These are phyloP conservation scores for Acacia pycnantha DNA, from an alignment of 331 rosid species.

Conservation along the genomic window DNA sequence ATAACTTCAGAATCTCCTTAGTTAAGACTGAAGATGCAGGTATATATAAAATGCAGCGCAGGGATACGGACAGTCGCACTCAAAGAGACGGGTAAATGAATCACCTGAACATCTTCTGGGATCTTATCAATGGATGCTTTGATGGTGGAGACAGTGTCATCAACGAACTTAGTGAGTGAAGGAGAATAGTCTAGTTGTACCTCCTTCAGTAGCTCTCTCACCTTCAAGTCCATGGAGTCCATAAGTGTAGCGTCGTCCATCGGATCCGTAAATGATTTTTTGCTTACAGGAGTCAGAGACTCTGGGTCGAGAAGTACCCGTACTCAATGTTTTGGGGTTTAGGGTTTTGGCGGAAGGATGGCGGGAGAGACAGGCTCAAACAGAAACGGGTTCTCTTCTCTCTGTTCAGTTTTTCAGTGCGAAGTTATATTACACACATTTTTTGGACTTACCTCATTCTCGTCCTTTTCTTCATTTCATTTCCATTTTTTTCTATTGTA, in stretches of 20 bases:
- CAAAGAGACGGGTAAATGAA: not conserved
- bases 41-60: not conserved
- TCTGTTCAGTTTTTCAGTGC: not conserved
- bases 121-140: conserved; percentile 51
- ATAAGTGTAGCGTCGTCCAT: conserved; percentile 22
- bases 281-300: not conserved
- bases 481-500: no score
- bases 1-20: not conserved
- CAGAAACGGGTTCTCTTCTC: not conserved
- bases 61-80: not conserved
- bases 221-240: conserved; percentile 60
- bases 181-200: conserved; percentile 45
- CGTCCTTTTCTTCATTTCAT: no score
- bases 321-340: not conserved
- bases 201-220: conserved; percentile 67
- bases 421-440: no score
- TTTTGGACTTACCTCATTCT: no score
- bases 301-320: not conserved
- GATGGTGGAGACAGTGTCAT: conserved; percentile 54
- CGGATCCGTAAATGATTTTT: not conserved
- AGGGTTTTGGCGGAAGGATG: conserved; percentile 9
- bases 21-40: not conserved
- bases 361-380: not conserved
- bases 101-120: conserved; percentile 58
- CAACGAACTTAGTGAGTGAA: conserved; percentile 46